Conservation (phyloP, 2,329 filamentous ascomycete species). For the Claviceps sp. region DNA sequence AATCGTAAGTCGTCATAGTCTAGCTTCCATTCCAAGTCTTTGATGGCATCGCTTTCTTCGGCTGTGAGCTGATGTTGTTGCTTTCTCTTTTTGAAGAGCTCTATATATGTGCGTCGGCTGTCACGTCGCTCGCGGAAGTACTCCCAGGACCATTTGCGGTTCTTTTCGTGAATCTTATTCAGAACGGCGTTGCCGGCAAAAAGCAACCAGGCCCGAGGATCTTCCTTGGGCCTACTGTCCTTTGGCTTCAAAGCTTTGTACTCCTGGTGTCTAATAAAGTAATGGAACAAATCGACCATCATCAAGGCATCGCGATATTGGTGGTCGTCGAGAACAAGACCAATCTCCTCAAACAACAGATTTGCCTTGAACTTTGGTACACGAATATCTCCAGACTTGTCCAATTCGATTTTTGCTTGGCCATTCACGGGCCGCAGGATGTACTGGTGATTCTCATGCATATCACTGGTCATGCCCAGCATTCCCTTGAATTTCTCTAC, state of each 20-base stretch:
- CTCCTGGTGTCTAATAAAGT: slow-evolving; percentile 94
- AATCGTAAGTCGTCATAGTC: slow-evolving; percentile 93
- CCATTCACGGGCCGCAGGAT: slow-evolving; percentile 94
- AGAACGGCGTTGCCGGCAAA: slow-evolving; percentile 86
- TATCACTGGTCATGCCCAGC: slow-evolving; percentile 58
- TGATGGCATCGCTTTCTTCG: slow-evolving; percentile 59
- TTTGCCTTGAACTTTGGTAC: slow-evolving; percentile 81
- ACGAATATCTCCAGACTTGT: slow-evolving; percentile 74
- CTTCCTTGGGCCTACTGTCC: slow-evolving; percentile 65
- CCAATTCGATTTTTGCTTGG: slow-evolving; percentile 84
- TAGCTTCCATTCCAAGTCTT: slow-evolving; percentile 71
- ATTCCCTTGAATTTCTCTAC: slow-evolving; percentile 63
- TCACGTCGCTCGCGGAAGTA: slow-evolving; percentile 90
- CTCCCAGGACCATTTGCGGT: slow-evolving; percentile 88
- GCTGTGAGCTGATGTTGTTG: slow-evolving; percentile 56
- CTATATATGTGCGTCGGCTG: slow-evolving; percentile 77
- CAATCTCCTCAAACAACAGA: slow-evolving; percentile 90
- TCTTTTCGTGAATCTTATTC: slow-evolving; percentile 87
- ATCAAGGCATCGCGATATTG: slow-evolving; percentile 96
- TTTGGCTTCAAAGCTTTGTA: slow-evolving; percentile 90
- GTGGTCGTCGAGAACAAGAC: slow-evolving; percentile 91
- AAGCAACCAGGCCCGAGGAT: slow-evolving; percentile 80
- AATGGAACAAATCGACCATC: slow-evolving; percentile 97
- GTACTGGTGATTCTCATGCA: slow-evolving; percentile 60
- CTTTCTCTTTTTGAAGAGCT: slow-evolving; percentile 90